Percentiles rank a stretch among this genome's conserved stretches.
phyloP scores from a whole-genome alignment of 2,329 filamentous ascomycete genomes.

The Thielaviopsis musarum region DNA sequence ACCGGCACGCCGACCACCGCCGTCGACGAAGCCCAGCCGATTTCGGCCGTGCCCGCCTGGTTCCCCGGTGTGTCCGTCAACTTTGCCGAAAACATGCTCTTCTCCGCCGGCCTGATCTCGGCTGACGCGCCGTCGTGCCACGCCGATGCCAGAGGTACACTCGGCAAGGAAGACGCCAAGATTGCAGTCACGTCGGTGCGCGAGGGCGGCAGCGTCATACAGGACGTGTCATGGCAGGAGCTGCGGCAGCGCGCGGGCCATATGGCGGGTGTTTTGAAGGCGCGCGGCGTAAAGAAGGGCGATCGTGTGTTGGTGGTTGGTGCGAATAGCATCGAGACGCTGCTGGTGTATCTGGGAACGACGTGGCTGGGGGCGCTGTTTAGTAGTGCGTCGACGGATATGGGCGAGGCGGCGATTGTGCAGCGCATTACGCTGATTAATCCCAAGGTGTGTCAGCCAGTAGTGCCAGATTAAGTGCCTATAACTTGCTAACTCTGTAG shows the following conservation, averaged over 20 bases:
- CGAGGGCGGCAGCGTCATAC: conserved; percentile 41
- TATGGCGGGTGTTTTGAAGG: conserved; percentile 49
- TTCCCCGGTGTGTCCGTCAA: conserved; percentile 60
- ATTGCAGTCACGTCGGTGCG: conserved; percentile 57
- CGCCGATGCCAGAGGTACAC: conserved; percentile 29
- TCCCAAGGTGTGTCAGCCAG: conserved; percentile 30
- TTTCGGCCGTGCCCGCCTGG: conserved; percentile 59
- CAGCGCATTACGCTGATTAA: conserved; percentile 59
- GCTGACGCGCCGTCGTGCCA: conserved; percentile 19
- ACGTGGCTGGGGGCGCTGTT: conserved; percentile 59
- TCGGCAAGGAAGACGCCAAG: conserved; percentile 52
- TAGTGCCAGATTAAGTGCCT: not conserved
- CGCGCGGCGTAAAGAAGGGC: conserved; percentile 48
- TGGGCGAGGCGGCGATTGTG: conserved; percentile 62
- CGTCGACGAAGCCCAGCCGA: conserved; percentile 52
- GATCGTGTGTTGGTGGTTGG: conserved; percentile 63
- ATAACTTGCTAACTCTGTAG: conserved; percentile 9
- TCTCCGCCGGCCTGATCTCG: conserved; percentile 22
- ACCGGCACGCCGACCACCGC: conserved; percentile 40
- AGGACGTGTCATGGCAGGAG: conserved; percentile 49
- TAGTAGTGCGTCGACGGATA: conserved; percentile 62
- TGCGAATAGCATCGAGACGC: conserved; percentile 57
- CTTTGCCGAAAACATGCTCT: conserved; percentile 68
- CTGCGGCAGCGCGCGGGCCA: conserved; percentile 41
- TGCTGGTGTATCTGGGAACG: conserved; percentile 53